Percentiles rank a stretch among this genome's conserved stretches.
phyloP scores from a whole-genome alignment of 148 eudicot species.

The Dysphania ambrosioides region DNA sequence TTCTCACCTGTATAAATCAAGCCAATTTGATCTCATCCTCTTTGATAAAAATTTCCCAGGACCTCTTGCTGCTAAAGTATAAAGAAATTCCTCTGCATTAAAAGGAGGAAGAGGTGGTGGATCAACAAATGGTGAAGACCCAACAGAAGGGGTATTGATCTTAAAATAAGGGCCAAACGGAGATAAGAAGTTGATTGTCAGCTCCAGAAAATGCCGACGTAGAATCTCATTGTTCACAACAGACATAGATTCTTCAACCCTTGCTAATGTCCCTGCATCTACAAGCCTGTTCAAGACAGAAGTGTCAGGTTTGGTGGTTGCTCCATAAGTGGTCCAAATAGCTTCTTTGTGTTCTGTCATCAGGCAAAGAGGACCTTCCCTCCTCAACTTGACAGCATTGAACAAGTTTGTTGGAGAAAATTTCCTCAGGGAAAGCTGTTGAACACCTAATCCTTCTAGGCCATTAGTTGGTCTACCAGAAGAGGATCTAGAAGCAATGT shows the following conservation, averaged over 20 bases:
- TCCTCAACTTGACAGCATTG: conserved; percentile 78
- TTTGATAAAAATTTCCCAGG: conserved; percentile 93
- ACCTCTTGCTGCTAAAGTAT: conserved; percentile 78
- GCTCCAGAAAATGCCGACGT: conserved; percentile 93
- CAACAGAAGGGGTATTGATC: conserved; percentile 78
- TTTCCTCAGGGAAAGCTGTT: conserved; percentile 56
- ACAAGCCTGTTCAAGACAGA: conserved; percentile 91
- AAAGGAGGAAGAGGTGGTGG: conserved; percentile 82
- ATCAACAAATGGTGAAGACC: conserved; percentile 80
- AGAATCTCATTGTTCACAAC: conserved; percentile 97
- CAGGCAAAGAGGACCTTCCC: conserved; percentile 92
- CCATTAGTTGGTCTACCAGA: conserved; percentile 44
- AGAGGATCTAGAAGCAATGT: conserved; percentile 45
- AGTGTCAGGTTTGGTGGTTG: conserved; percentile 89
- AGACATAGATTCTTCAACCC: conserved; percentile 97
- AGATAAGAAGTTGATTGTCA: conserved; percentile 87
- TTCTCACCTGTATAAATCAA: conserved; percentile 78
- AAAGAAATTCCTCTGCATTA: conserved; percentile 66
- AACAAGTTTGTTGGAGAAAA: conserved; percentile 80
- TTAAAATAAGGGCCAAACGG: conserved; percentile 94
- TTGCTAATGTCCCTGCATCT: conserved; percentile 86
- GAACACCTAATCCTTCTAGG: conserved; percentile 56
- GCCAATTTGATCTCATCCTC: conserved; percentile 92
- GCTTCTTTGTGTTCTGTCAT: conserved; percentile 99
- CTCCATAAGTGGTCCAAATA: conserved; percentile 69